phyloP scores from a whole-genome alignment of 495 filamentous ascomycete species.

The Podospora pseudoanserina region DNA sequence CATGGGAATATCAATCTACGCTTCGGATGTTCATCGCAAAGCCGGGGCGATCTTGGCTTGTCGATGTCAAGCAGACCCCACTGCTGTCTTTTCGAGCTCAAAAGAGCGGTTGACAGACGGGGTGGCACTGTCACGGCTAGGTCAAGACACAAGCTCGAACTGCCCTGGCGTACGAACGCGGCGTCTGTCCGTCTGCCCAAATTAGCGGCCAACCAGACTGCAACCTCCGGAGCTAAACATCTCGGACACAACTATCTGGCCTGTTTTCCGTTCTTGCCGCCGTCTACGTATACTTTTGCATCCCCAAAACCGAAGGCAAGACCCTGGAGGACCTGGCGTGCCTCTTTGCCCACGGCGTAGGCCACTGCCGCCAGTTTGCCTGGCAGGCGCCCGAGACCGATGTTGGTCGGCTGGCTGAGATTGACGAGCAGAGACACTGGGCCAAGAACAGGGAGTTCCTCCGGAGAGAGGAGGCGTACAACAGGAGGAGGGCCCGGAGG shows the following conservation, averaged over 20 bases:
- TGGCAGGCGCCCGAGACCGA: not conserved
- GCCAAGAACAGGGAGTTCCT: not conserved
- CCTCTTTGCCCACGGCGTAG: slow-evolving; percentile 6
- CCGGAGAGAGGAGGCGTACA: not conserved
- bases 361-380: not conserved
- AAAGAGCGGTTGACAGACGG: not conserved
- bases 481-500: not conserved
- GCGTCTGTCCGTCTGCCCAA: not conserved
- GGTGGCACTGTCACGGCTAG: not conserved
- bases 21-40: not conserved
- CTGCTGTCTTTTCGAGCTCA: not conserved
- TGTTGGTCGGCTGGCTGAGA: not conserved
- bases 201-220: not conserved
- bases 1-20: not conserved
- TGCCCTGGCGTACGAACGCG: not conserved
- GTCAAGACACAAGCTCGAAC: not conserved
- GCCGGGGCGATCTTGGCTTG: not conserved
- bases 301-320: slow-evolving; percentile 73
- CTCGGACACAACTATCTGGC: not conserved
- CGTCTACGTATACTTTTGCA: slow-evolving; percentile 66
- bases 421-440: not conserved
- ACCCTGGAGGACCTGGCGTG: slow-evolving; percentile 71
- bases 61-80: not conserved
- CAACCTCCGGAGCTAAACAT: not conserved
- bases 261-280: slow-evolving; percentile 50